These are phyloP conservation scores for Pterocarpus santalinus DNA, from an alignment of 306 rosid genomes.

Conservation along the genomic window DNA sequence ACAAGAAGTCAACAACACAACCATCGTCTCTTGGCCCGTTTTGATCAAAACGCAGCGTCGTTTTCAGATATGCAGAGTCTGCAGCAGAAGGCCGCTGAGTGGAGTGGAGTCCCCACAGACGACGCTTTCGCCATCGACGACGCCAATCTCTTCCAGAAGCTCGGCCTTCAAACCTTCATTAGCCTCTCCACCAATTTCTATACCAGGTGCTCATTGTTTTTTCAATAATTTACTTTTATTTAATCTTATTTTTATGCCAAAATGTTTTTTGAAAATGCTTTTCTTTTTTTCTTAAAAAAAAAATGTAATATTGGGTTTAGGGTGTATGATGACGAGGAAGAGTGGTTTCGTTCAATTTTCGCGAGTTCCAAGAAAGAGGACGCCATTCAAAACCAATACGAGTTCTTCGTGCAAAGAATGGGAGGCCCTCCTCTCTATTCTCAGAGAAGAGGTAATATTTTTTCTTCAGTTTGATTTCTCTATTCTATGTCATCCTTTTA, in stretches of 20 bases:
- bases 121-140: slow-evolving; percentile 86
- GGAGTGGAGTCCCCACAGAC: slow-evolving; percentile 73
- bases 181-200: slow-evolving; percentile 92
- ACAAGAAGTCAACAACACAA: neutral
- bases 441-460: slow-evolving; percentile 75
- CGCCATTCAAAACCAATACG: slow-evolving; percentile 90
- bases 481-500: neutral
- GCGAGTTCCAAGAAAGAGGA: slow-evolving; percentile 72
- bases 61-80: slow-evolving; percentile 64
- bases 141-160: slow-evolving; percentile 72
- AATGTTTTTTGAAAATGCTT: too few relatives aligned
- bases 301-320: slow-evolving; percentile 17
- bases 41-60: slow-evolving; percentile 22
- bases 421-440: slow-evolving; percentile 89
- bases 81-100: slow-evolving; percentile 81
- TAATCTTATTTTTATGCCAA: too few relatives aligned
- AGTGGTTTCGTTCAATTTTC: slow-evolving; percentile 90
- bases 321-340: slow-evolving; percentile 88
- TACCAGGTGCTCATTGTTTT: slow-evolving; percentile 52
- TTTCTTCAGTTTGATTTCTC: neutral
- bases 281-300: neutral
- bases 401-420: slow-evolving; percentile 90
- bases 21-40: neutral
- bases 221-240: neutral
- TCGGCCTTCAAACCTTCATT: slow-evolving; percentile 80